Evolutionary conservation across 257 asterid genomes (phyloP).

Genomic region (Solanum piurae): DNA sequence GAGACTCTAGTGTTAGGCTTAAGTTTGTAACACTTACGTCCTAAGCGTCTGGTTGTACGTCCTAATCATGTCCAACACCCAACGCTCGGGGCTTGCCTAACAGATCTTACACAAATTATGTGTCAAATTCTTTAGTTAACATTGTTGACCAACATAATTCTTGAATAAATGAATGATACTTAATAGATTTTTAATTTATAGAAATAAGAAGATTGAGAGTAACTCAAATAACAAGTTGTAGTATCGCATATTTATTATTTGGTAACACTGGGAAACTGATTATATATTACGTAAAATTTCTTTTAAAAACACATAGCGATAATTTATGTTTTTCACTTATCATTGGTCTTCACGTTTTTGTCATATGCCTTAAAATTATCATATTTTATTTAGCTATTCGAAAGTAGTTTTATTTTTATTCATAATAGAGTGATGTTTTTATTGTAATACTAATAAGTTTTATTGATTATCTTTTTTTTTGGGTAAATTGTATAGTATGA

Average conservation of each 20-base stretch:
- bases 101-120: neutral
- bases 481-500: neutral
- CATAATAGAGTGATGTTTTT: neutral
- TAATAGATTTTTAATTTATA: too few species aligned
- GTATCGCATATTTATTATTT: too few species aligned
- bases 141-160: neutral
- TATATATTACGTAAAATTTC: too few species aligned
- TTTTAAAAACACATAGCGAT: neutral
- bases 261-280: neutral
- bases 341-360: neutral
- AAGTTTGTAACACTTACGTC: neutral
- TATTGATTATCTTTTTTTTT: neutral
- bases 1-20: neutral
- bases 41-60: neutral
- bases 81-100: neutral
- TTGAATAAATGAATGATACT: neutral
- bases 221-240: neutral
- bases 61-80: neutral
- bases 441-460: too few species aligned
- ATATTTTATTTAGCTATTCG: neutral
- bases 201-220: neutral
- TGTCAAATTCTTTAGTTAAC: neutral
- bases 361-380: neutral
- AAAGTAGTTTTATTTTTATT: too few species aligned
- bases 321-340: neutral